Evolutionary conservation across 345 rosid genomes (phyloP), one percentile per base, ranked within the genome.

Genomic region (Melaleuca quinquenervia): DNA sequence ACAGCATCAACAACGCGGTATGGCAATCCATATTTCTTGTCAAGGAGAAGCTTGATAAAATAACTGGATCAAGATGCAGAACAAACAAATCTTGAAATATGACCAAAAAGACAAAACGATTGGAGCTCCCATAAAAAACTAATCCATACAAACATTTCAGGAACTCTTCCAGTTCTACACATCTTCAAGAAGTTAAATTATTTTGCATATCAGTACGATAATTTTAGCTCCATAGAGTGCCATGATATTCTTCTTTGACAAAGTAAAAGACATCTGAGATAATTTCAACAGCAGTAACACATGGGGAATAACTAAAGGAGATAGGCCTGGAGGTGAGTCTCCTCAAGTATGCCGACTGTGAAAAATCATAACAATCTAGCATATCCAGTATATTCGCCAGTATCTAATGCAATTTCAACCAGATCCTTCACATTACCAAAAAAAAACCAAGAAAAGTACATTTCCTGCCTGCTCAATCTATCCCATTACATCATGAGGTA

Each of bases 1-100:
- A 95, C 76, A 74, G 98, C 95, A 91, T 96, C 98, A 74, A 96
- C 89, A 22, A 95, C 99, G 11, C 96, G 93, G 85, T 93, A 92
- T 22, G 99, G 99, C 91, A 96, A 92, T 82, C 93, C 94, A 82
- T 97, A 95, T 87, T 98, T 96, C 94, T 98, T 98, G 88, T 98
- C 99, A 90, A 98, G 88, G 44, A 98, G 90, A 85, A 95, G 92
- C 93, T 98, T 95, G 86, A 97, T 94, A 64, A 97, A 95, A 88
- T 96, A 96, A 90, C 99, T 98, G 98, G 89, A 89, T 70, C 78
- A 50, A 87, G 49, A 88, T 50, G 44, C 50, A 60, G 49, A 74
- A 12, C 55, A 74, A 24, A 60, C 3, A 12, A 64, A 48, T n/a
- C 56, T 3, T 9, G 41, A 50, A 48, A 82, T 9, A 15, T 50